A percentile compares a stretch with the other conserved stretches of the same genome.
Evolutionary conservation across 768 basidiomycete genomes (phyloP).

Genomic region (Xerocomus spinulosus): DNA sequence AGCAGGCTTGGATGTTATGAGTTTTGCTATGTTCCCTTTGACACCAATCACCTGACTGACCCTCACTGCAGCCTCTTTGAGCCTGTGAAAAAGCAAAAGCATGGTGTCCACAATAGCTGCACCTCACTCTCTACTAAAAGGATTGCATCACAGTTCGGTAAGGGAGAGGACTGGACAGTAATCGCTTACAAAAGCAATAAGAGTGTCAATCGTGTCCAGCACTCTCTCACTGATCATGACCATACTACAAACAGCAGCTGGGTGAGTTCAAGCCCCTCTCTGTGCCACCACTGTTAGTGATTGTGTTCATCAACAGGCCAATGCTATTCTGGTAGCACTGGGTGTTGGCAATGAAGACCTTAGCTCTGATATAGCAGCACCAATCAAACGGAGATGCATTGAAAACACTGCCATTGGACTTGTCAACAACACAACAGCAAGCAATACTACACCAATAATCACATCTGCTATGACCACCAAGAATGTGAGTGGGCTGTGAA

Average conservation of each 20-base stretch:
- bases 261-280: too few relatives aligned
- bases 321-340: background rate
- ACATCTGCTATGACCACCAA: too few relatives aligned
- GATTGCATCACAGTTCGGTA: background rate
- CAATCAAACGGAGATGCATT: background rate
- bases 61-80: background rate
- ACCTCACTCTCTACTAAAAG: background rate
- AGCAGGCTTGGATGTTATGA: background rate
- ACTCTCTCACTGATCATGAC: background rate
- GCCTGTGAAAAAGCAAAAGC: background rate
- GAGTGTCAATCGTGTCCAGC: background rate
- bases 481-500: too few relatives aligned
- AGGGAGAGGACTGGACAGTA: background rate
- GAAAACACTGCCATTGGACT: too few relatives aligned
- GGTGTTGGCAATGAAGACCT: background rate
- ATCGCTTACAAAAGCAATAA: background rate
- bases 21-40: background rate
- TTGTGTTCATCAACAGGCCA: too few relatives aligned
- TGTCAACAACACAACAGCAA: too few relatives aligned
- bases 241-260: background rate
- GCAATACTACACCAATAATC: too few relatives aligned
- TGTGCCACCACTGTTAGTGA: background rate
- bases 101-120: background rate
- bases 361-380: background rate
- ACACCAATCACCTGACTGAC: background rate